Percentiles rank a stretch among this genome's conserved stretches.
Evolutionary conservation across 2,329 filamentous ascomycete species (phyloP).

Genomic region (Pestalotiopsis sp.): DNA sequence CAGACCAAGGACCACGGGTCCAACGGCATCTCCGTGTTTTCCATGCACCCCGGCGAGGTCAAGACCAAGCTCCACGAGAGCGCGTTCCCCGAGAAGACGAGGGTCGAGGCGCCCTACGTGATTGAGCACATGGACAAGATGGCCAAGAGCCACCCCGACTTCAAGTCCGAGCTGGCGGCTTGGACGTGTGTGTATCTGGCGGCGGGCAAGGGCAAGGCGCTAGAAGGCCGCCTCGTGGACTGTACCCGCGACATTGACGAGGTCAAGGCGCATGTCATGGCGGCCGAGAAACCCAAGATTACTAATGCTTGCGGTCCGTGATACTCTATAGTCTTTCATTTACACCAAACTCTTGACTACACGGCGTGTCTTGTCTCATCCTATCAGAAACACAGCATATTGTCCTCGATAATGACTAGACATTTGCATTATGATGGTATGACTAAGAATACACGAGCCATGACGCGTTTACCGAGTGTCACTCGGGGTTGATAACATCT

Average conservation of each 20-base stretch:
- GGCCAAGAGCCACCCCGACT: constrained; percentile 5
- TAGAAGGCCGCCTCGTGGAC: constrained; percentile 5
- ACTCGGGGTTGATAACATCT: not conserved
- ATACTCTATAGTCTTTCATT: not conserved
- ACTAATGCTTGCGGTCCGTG: constrained; percentile 5
- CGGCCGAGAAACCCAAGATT: not conserved
- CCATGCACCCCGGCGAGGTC: constrained; percentile 8
- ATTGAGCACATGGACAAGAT: constrained; percentile 12
- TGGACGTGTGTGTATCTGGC: constrained; percentile 11
- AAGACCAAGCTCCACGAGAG: constrained; percentile 6
- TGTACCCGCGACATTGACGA: constrained; percentile 6
- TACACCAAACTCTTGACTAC: no score
- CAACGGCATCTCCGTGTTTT: constrained; percentile 4
- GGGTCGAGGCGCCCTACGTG: constrained; percentile 8
- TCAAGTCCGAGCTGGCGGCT: constrained; percentile 2
- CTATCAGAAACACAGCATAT: no score
- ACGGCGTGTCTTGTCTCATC: no score
- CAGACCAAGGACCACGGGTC: not conserved
- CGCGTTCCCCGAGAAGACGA: constrained; percentile 11
- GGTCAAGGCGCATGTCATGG: constrained; percentile 3
- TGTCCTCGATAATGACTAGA: no score
- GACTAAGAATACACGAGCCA: not conserved
- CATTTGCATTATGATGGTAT: not conserved
- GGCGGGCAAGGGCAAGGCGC: not conserved
- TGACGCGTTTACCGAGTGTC: not conserved